Conservation (phyloP, 345 rosid genomes). For the Punica granatum region DNA sequence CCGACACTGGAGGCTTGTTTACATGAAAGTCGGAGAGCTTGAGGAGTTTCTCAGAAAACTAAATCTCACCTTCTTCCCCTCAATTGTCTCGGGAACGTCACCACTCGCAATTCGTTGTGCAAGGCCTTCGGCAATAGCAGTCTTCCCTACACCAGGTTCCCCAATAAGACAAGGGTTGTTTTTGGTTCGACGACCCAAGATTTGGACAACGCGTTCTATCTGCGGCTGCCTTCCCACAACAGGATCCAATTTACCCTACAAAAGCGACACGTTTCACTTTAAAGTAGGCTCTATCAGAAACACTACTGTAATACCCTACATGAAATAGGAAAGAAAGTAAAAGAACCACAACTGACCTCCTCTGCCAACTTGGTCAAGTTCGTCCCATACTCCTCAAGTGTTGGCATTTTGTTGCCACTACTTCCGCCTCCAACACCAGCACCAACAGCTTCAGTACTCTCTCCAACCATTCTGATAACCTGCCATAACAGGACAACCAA, state of each 20-base stretch:
- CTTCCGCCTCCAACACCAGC: slow-evolving; percentile 75
- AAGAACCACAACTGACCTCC: slow-evolving; percentile 41
- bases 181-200: slow-evolving; percentile 93
- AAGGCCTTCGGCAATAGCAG: slow-evolving; percentile 99
- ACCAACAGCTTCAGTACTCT: slow-evolving; percentile 74
- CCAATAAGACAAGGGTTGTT: slow-evolving; percentile 98
- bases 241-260: slow-evolving; percentile 95
- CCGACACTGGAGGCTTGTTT: no score
- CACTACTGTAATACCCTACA: no score
- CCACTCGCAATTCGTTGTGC: slow-evolving; percentile 91
- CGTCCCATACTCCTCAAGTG: slow-evolving; percentile 98
- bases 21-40: no score
- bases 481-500: slow-evolving; percentile 9
- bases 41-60: not conserved
- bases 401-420: slow-evolving; percentile 87
- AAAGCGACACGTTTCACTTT: not conserved
- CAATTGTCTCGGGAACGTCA: slow-evolving; percentile 97
- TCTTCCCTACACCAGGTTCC: slow-evolving; percentile 99
- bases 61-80: slow-evolving; percentile 73
- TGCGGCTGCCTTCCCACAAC: slow-evolving; percentile 98
- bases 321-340: not conserved
- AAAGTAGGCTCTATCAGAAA: not conserved
- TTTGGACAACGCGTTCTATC: slow-evolving; percentile 92
- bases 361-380: slow-evolving; percentile 95
- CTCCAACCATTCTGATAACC: slow-evolving; percentile 99